Conservation (phyloP, 164 flowering plant species). For the Aristolochia contorta region DNA sequence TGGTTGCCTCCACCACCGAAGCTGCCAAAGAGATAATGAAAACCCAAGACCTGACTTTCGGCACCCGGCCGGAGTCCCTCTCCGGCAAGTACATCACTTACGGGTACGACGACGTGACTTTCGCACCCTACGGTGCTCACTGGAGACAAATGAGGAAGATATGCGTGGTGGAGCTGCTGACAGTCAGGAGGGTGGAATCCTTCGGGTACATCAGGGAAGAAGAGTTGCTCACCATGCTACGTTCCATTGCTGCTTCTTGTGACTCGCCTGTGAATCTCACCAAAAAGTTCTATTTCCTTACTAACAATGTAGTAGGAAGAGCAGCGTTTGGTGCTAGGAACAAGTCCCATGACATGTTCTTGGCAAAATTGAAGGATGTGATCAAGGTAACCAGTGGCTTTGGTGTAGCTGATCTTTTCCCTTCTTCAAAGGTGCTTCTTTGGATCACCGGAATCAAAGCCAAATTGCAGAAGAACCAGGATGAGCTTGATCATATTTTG, state of each 20-base stretch:
- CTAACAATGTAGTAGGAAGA: slow-evolving; percentile 8
- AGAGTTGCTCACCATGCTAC: slow-evolving; percentile 29
- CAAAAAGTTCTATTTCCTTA: neutral
- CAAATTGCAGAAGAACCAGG: slow-evolving; percentile 5
- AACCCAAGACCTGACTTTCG: neutral
- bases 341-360: neutral
- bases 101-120: slow-evolving; percentile 29
- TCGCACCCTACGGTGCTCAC: slow-evolving; percentile 43
- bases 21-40: slow-evolving; percentile 7
- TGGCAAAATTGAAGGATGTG: neutral
- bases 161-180: slow-evolving; percentile 36
- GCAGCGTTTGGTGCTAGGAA: slow-evolving; percentile 12
- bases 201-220: slow-evolving; percentile 36
- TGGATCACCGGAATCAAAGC: neutral
- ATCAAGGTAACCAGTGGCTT: neutral
- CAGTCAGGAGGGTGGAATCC: slow-evolving; percentile 39
- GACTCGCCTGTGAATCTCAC: slow-evolving; percentile 4
- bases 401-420: slow-evolving; percentile 5
- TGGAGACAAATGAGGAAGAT: slow-evolving; percentile 51
- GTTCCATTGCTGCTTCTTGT: neutral
- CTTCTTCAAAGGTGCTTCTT: slow-evolving; percentile 1
- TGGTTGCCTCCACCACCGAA: slow-evolving; percentile 24
- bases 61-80: neutral
- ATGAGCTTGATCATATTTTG: slow-evolving; percentile 15
- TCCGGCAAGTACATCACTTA: slow-evolving; percentile 33